Evolutionary conservation across 108 stramenopile species (phyloP).

Genomic region (Cylindrotheca fusiformis): DNA sequence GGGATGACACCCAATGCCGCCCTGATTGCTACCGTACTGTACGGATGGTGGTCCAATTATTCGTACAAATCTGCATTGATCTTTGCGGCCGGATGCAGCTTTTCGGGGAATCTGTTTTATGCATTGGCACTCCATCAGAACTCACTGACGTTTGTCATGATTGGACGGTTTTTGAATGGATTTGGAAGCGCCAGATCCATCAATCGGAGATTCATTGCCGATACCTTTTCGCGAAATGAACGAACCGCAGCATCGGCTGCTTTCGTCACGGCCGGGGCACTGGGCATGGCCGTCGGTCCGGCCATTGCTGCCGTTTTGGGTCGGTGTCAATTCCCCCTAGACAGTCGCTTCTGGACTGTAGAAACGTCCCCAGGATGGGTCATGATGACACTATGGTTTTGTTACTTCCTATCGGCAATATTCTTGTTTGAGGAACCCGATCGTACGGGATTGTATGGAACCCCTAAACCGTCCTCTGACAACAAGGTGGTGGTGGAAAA

Average conservation of each 20-base stretch:
- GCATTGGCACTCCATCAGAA: constrained; percentile 74
- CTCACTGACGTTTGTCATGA: constrained; percentile 72
- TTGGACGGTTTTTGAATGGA: constrained; percentile 85
- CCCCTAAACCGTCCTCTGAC: not conserved
- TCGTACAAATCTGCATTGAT: constrained; percentile 82
- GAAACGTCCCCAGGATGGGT: constrained; percentile 79
- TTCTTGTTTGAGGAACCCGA: constrained; percentile 77
- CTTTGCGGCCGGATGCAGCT: constrained; percentile 66
- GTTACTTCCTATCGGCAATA: constrained; percentile 49
- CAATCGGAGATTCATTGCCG: constrained; percentile 93
- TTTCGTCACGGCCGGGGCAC: constrained; percentile 80
- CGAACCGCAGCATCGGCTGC: constrained; percentile 83
- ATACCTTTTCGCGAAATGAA: constrained; percentile 63
- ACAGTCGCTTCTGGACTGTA: constrained; percentile 15
- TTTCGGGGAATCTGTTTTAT: constrained; percentile 86
- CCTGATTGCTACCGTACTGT: constrained; percentile 70
- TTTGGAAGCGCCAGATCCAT: constrained; percentile 86
- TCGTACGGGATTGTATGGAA: constrained; percentile 22
- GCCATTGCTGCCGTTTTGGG: constrained; percentile 65
- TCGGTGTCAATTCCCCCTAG: constrained; percentile 19
- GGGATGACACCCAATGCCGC: constrained; percentile 91
- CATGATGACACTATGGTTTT: constrained; percentile 71
- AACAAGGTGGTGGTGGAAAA: not conserved
- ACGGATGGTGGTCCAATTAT: constrained; percentile 85
- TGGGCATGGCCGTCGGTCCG: constrained; percentile 91